Percentiles rank a stretch among this genome's conserved stretches.
These are phyloP conservation scores for Vigna hirtella DNA, from an alignment of 306 rosid species.

Conservation along the genomic window DNA sequence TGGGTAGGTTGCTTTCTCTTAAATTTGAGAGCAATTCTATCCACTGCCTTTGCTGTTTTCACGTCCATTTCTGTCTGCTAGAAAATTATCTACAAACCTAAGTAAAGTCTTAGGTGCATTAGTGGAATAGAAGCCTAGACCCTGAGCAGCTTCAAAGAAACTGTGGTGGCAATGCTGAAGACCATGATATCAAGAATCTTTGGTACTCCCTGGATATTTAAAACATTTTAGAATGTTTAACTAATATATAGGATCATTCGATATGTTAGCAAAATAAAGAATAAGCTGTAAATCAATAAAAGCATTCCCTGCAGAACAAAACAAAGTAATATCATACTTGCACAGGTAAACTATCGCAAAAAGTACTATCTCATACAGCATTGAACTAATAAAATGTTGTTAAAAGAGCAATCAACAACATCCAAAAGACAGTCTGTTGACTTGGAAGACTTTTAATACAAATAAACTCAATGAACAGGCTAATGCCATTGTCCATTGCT, in stretches of 20 bases:
- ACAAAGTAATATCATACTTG: neutral
- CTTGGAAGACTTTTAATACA: neutral
- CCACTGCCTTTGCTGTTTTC: conserved; percentile 68
- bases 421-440: neutral
- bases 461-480: neutral
- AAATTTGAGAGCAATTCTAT: conserved; percentile 50
- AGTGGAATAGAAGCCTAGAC: conserved; percentile 45
- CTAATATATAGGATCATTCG: neutral
- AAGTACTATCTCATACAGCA: neutral
- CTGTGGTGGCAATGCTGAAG: conserved; percentile 4
- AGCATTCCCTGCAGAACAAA: neutral
- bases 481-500: neutral
- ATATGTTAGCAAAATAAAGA: conserved; percentile 3
- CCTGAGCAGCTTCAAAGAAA: conserved; percentile 47
- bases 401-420: neutral
- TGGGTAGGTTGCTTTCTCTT: conserved; percentile 67
- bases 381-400: neutral
- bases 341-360: conserved; percentile 1
- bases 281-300: neutral
- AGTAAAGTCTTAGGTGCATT: conserved; percentile 49
- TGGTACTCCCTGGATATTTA: conserved; percentile 59
- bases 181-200: conserved; percentile 44
- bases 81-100: conserved; percentile 55
- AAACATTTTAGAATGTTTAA: conserved; percentile 36
- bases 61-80: conserved; percentile 66